Base-by-base conservation (phyloP, 2,329 filamentous ascomycete species). In the Dothideomycetes sp. region DNA sequence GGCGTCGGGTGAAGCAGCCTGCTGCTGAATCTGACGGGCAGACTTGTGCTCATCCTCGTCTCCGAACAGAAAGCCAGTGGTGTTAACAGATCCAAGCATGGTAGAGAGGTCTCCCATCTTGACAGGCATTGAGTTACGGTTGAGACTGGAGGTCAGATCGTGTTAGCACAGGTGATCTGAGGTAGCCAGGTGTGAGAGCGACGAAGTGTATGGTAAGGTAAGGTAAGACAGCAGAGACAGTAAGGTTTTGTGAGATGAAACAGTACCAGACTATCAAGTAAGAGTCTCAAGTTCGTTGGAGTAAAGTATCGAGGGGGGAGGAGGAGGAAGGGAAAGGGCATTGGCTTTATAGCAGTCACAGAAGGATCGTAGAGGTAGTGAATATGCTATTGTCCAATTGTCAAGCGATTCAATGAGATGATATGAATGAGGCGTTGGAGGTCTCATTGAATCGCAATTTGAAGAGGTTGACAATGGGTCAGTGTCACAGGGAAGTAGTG, bases 91-190 rank as follows among this genome's bases (percentile, higher is more conserved):
- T 47, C 91, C 87, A 43, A 94, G 60, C 52, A 78, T 60, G 17
- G 64, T 60, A 29, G 59, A 58, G 28, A 68, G 55, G 42, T 69
- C 67, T 29, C 66, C 59, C 33, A 64, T 57, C 46, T 58, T 71
- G 37, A 89, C 83, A 22, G 89, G 89, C 83, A 95, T 88, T 4
- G 89, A 95, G 63, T 94, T 94, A 49, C 89, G 82, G 60, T 94
- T 93, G 46, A 81, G 71, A 51, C 85, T 93, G 52, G 16, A 35
- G 39, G 52, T 35, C 28, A 12, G n/a, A 5, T 27, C 24, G 8
- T 33, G 22, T 36, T 23, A 45, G 36, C 13, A 34, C 24, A 19
- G 5, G 17, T 16, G 22, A 16, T n/a, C 1, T 24, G 16, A 40
- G 37, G 33, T 40, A 30, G 24, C 19, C 17, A 20, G 19, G 7